Base-by-base conservation (phyloP, 202 grass and related monocot species). In the Panicum hallii region DNA sequence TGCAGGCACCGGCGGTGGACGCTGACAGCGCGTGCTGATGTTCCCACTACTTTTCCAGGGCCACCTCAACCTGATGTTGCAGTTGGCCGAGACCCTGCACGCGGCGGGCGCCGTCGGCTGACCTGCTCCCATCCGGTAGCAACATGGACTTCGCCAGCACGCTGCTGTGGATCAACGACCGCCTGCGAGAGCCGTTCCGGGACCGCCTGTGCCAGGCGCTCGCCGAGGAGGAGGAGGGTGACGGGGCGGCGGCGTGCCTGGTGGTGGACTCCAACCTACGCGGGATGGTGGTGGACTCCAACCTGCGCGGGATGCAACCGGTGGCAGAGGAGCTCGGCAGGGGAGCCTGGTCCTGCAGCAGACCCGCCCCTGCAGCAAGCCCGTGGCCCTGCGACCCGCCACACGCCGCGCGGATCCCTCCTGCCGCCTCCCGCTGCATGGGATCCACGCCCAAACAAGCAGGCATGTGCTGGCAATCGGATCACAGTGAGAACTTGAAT, bases 1-100 rank as follows among this genome's bases (percentile, higher is more conserved):
- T 1, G 30, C 30, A 2, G 30, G 30, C 30, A 32, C 30, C 30
- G 30, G 30, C 30, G 30, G 30, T n/a, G n/a, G n/a, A n/a, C n/a
- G n/a, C n/a, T 0, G 34, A 0, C 30, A 26, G 20, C 77, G 81
- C 23, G 67, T 91, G 55, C 17, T 91, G 34, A 46, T 91, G 55
- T 91, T 93, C 70, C 87, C 94, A 0, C 53, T 79, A 19, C 91
- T 87, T 17, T 88, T 93, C 50, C 75, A 97, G 68, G 93, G 94
- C 52, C 94, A 93, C 74, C 72, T 93, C 43, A 97, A 54, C 71
- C 89, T 84, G 45, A 91, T 93, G 91, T 63, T 93, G 43, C 76
- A 89, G 62, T 84, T 97, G 3, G 91, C 91, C 71, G 76, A 64
- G 3, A 73, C 71, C 19, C 89, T 97, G 63, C 89, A 81, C 46